Evolutionary conservation across 306 rosid species (phyloP), one percentile per base, ranked within the genome.

Genomic region (Fragaria nilgerrensis): DNA sequence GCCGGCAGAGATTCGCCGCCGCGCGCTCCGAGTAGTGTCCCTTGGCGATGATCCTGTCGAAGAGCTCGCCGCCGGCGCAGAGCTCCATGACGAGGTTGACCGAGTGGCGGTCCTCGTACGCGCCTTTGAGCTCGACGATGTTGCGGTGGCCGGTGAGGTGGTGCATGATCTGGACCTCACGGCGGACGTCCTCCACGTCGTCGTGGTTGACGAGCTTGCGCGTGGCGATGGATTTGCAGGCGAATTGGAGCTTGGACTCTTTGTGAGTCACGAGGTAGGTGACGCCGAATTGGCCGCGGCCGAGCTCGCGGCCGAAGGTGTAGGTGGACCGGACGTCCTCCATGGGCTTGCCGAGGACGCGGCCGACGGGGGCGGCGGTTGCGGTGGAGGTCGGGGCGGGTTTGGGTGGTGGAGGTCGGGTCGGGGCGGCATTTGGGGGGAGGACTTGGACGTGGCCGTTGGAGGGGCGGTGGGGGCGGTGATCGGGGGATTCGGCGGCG

Each of bases 81-180:
- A 95, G 92, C 86, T 95, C 98, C 98, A 95, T 95, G 72, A 95
- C 50, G 74, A 95, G 89, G 75, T 95, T 90, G 64, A 95, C 96
- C n/a, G 93, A 90, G 88, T 95, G 96, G 29, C 93, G 96, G 58
- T 95, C 98, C 92, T 95, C 97, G 84, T 85, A 92, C 5, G 96
- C 97, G 22, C 90, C 98, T 44, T 80, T 86, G 53, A 95, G 98
- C 88, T 95, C 97, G 5, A 95, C 97, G 58, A 92, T 85, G 87
- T 95, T 83, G 29, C 91, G 97, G 65, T 92, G 97, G 36, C 98
- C 98, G 23, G 98, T 95, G 67, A 95, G 94, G 79, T 95, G 98
- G 84, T 95, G 93, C 98, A 95, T 95, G 88, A 95, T 95, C 83
- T 95, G 98, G 5, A 92, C 97, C 83, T 92, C 97, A 7, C 98